These are phyloP conservation scores for Hyaloperonospora arabidopsidis DNA, from an alignment of 352 stramenopile genomes.

Conservation along the genomic window DNA sequence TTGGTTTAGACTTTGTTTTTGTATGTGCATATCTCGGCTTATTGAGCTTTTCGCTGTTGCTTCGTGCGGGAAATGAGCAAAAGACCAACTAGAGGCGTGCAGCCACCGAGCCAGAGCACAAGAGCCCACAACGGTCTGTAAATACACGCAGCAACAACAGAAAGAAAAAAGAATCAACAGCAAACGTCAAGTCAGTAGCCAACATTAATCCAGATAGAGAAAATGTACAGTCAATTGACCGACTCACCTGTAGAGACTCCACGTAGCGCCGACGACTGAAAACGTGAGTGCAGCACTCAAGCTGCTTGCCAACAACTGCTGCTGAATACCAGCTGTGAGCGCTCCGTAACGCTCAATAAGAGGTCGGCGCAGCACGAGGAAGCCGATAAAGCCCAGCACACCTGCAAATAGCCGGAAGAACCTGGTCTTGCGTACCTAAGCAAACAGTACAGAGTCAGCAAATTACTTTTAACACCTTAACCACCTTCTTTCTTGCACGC, in stretches of 20 bases:
- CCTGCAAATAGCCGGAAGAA: constrained; percentile 58
- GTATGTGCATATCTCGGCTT: no score
- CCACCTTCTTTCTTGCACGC: not conserved
- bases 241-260: constrained; percentile 45
- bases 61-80: constrained; percentile 25
- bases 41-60: constrained; percentile 29
- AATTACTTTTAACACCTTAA: not conserved
- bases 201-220: no score
- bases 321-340: constrained; percentile 32
- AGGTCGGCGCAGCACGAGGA: constrained; percentile 43
- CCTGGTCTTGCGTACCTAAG: constrained; percentile 49
- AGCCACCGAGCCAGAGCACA: constrained; percentile 25
- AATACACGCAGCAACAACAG: not conserved
- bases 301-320: constrained; percentile 36
- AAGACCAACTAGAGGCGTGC: constrained; percentile 24
- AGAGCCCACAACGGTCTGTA: constrained; percentile 47
- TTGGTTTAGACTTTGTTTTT: no score
- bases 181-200: not conserved
- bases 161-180: not conserved
- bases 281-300: constrained; percentile 48
- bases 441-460: not conserved
- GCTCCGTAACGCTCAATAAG: constrained; percentile 29
- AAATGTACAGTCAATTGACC: not conserved
- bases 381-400: constrained; percentile 59
- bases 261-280: constrained; percentile 35